A percentile compares a stretch with the other conserved stretches of the same genome.
phyloP scores from a whole-genome alignment of 148 eudicot genomes.

The Silene conica region DNA sequence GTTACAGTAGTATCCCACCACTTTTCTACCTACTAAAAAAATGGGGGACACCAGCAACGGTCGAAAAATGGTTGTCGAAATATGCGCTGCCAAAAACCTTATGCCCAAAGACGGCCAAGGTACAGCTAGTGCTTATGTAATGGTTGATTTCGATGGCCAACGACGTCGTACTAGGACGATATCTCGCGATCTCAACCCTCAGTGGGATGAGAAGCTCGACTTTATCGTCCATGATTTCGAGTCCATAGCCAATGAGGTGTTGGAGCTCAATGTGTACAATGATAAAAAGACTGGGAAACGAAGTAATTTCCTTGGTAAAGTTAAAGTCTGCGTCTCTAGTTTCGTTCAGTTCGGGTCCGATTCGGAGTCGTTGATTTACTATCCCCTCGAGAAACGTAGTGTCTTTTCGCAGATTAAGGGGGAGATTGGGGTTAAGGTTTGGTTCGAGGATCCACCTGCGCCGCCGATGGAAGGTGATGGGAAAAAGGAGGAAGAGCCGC shows the following conservation, averaged over 20 bases:
- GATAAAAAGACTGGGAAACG: slow-evolving; percentile 59
- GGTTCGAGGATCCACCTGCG: slow-evolving; percentile 41
- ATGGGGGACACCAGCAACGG: slow-evolving; percentile 33
- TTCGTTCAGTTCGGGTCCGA: slow-evolving; percentile 42
- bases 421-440: slow-evolving; percentile 75
- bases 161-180: slow-evolving; percentile 72
- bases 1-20: no score
- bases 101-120: slow-evolving; percentile 98
- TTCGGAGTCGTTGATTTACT: slow-evolving; percentile 52
- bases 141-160: slow-evolving; percentile 81
- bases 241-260: slow-evolving; percentile 34
- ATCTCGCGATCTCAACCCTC: slow-evolving; percentile 64
- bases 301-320: slow-evolving; percentile 70
- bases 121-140: slow-evolving; percentile 68
- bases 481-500: slow-evolving; percentile 18
- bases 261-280: slow-evolving; percentile 71
- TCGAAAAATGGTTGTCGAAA: slow-evolving; percentile 61
- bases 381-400: slow-evolving; percentile 80
- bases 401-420: slow-evolving; percentile 91
- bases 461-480: slow-evolving; percentile 18
- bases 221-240: slow-evolving; percentile 47
- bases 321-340: slow-evolving; percentile 52
- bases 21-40: no score
- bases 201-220: slow-evolving; percentile 80
- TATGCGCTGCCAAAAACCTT: slow-evolving; percentile 68